phyloP scores from a whole-genome alignment of 495 filamentous ascomycete genomes.

The Xylaria cubensis region DNA sequence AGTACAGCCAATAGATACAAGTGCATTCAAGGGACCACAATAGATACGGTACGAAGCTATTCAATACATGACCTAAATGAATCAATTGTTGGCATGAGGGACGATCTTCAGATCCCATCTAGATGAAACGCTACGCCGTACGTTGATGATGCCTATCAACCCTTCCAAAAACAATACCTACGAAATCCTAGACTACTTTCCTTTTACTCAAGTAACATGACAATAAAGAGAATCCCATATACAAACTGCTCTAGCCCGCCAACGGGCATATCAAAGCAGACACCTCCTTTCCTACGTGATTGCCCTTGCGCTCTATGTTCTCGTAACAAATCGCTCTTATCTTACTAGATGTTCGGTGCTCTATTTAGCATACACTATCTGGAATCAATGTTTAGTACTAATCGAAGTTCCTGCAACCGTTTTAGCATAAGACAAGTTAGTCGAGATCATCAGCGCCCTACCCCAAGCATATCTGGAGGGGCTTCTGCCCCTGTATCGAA shows the following conservation, averaged over 20 bases:
- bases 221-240: background rate
- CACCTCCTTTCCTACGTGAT: background rate
- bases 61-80: no score
- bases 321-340: background rate
- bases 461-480: background rate
- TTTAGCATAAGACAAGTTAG: background rate
- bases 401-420: background rate
- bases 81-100: no score
- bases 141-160: no score
- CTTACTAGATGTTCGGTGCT: background rate
- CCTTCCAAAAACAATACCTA: no score
- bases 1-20: no score
- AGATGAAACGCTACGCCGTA: no score
- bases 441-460: background rate
- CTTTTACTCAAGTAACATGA: no score
- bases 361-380: background rate
- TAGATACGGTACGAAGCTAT: no score
- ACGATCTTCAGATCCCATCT: no score
- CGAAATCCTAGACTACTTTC: no score
- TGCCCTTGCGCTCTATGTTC: background rate
- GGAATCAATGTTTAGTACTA: background rate
- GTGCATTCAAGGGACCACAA: no score
- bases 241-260: background rate
- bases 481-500: conserved; percentile 10
- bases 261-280: background rate